phyloP scores from a whole-genome alignment of 441 rosid genomes.

The Heliophila coronopifolia region DNA sequence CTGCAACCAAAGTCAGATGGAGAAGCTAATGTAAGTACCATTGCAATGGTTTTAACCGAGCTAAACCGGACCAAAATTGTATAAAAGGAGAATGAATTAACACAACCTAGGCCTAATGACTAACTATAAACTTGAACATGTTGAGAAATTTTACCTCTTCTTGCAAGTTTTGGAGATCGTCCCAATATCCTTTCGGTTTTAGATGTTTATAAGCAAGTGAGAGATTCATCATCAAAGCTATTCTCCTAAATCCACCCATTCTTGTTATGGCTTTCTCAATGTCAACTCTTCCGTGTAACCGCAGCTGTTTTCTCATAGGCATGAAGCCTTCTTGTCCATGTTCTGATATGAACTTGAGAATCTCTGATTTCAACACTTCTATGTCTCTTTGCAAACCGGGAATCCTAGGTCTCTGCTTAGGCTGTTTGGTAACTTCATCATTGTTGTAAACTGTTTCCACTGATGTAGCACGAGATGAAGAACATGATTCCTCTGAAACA shows the following conservation, averaged over 20 bases:
- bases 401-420: conserved; percentile 57
- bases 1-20: conserved; percentile 33
- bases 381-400: conserved; percentile 83
- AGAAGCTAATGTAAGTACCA: background rate
- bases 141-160: conserved; percentile 55
- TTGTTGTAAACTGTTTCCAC: conserved; percentile 10
- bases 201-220: conserved; percentile 89
- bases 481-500: conserved; percentile 31
- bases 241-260: conserved; percentile 89
- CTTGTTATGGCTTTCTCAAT: conserved; percentile 85
- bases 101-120: too few relatives aligned
- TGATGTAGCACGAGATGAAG: conserved; percentile 33
- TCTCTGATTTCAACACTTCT: conserved; percentile 73
- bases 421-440: conserved; percentile 27
- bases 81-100: too few relatives aligned
- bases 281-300: conserved; percentile 80
- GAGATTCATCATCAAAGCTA: conserved; percentile 73
- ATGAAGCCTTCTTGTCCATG: conserved; percentile 96
- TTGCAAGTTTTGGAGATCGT: conserved; percentile 79
- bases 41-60: background rate
- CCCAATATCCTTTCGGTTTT: conserved; percentile 97
- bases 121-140: too few relatives aligned
- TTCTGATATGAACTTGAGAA: conserved; percentile 64
- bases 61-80: too few relatives aligned
- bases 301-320: conserved; percentile 98